phyloP scores from a whole-genome alignment of 495 filamentous ascomycete genomes.

The Neurospora hispaniola region DNA sequence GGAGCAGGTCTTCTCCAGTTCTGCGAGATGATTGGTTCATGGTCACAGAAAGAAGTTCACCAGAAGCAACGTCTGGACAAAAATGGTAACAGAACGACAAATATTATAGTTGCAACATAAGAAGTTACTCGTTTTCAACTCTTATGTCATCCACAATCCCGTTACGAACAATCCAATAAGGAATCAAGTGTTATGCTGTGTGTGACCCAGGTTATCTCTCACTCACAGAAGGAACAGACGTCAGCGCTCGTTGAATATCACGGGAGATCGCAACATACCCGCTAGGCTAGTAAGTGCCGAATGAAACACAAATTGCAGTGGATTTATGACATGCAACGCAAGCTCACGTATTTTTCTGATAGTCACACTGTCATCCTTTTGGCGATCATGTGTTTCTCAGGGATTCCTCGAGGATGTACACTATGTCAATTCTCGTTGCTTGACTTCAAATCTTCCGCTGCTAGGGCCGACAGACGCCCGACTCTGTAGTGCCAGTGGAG shows the following conservation, averaged over 20 bases:
- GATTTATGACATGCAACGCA: background rate
- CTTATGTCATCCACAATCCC: background rate
- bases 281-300: background rate
- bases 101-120: background rate
- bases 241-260: background rate
- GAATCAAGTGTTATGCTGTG: background rate
- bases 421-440: background rate
- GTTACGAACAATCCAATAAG: background rate
- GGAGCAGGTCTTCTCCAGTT: background rate
- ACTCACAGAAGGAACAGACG: background rate
- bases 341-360: background rate
- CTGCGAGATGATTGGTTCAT: background rate
- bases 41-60: background rate
- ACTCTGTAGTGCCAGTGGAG: background rate
- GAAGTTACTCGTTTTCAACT: background rate
- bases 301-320: background rate
- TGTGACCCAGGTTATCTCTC: background rate
- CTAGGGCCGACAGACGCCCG: background rate
- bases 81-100: background rate
- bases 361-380: background rate
- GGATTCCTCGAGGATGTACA: background rate
- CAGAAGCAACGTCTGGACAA: background rate
- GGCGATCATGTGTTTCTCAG: background rate
- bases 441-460: background rate
- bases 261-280: background rate